Evolutionary conservation across 148 eudicot genomes (phyloP).

Genomic region (Arctostaphylos glauca): DNA sequence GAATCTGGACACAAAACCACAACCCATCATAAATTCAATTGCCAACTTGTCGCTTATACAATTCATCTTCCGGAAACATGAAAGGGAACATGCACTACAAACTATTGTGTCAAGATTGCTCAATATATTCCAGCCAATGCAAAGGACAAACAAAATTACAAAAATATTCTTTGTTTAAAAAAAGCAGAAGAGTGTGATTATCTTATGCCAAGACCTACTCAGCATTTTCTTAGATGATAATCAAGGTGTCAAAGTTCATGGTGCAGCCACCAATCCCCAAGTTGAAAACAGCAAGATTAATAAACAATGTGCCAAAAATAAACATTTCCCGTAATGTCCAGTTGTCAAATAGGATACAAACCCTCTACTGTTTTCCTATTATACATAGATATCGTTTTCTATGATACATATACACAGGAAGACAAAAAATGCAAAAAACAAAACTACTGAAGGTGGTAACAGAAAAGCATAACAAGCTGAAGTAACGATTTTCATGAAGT

Average conservation of each 20-base stretch:
- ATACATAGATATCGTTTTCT: neutral
- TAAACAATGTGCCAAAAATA: neutral
- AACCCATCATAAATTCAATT: neutral
- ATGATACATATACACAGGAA: neutral
- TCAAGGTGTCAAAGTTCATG: slow-evolving; percentile 7
- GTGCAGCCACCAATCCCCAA: neutral
- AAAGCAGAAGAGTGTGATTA: neutral
- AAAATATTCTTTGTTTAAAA: neutral
- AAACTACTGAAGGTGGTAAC: neutral
- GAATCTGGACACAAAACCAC: slow-evolving; percentile 25
- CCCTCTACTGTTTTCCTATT: too few relatives aligned
- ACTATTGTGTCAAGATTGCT: neutral
- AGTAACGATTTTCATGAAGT: neutral
- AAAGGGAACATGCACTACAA: neutral
- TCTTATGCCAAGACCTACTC: neutral
- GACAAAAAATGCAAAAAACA: neutral
- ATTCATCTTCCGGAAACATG: neutral
- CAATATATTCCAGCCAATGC: neutral
- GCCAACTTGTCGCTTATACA: neutral
- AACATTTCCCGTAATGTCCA: neutral
- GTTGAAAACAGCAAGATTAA: neutral
- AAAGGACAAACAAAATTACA: neutral
- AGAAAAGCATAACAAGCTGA: neutral
- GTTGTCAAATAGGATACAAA: neutral
- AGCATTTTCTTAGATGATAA: neutral